A percentile compares a stretch with the other conserved stretches of the same genome.
These are phyloP conservation scores for Stephania yunnanensis DNA, from an alignment of 164 flowering plant genomes.

Conservation along the genomic window DNA sequence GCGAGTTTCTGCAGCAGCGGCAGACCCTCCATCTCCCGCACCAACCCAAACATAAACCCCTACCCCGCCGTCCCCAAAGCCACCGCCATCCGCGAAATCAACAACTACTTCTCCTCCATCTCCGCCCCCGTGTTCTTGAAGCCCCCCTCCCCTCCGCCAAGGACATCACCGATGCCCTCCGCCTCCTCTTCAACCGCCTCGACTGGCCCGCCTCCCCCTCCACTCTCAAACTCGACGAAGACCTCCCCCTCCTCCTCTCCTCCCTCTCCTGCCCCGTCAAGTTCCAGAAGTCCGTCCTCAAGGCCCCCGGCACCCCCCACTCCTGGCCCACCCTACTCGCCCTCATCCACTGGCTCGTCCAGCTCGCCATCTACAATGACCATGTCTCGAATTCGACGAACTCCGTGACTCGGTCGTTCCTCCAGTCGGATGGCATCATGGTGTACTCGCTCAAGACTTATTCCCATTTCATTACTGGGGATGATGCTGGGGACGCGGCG, in stretches of 20 bases:
- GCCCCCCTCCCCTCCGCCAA: slow-evolving; percentile 59
- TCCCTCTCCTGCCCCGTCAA: slow-evolving; percentile 60
- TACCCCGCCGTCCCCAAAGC: slow-evolving; percentile 45
- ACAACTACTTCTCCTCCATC: slow-evolving; percentile 51
- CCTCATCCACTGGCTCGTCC: slow-evolving; percentile 81
- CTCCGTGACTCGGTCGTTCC: background rate
- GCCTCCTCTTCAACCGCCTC: slow-evolving; percentile 41
- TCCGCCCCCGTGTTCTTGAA: slow-evolving; percentile 38
- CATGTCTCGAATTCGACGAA: background rate
- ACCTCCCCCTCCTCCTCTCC: slow-evolving; percentile 45
- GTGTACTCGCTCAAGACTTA: slow-evolving; percentile 42
- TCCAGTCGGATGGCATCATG: slow-evolving; percentile 22
- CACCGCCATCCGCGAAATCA: slow-evolving; percentile 54
- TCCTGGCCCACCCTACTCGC: slow-evolving; percentile 68
- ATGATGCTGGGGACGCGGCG: slow-evolving; percentile 49
- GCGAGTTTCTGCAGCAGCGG: slow-evolving; percentile 57
- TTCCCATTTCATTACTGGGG: slow-evolving; percentile 45
- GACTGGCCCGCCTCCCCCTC: slow-evolving; percentile 24
- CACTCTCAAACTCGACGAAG: slow-evolving; percentile 51
- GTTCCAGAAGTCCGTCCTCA: slow-evolving; percentile 59
- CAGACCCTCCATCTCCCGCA: slow-evolving; percentile 31
- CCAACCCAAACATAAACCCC: slow-evolving; percentile 42
- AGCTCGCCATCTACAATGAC: slow-evolving; percentile 44
- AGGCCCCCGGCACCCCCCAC: slow-evolving; percentile 73
- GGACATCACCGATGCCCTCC: slow-evolving; percentile 52